Conservation (phyloP, 2,329 filamentous ascomycete species). For the Pseudogymnoascus sp. region DNA sequence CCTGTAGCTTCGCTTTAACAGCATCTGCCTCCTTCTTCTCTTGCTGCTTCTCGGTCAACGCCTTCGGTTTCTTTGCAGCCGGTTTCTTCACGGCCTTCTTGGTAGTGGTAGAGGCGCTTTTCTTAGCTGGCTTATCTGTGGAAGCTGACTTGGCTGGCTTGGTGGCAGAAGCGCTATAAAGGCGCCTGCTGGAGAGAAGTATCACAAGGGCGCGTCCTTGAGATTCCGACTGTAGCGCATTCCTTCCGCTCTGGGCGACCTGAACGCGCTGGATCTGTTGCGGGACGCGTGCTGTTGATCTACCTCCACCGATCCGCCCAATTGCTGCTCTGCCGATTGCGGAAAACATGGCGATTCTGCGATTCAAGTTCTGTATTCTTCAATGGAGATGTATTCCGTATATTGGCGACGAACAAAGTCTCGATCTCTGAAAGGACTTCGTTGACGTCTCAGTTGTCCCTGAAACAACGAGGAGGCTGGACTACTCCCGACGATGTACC, state of each 20-base stretch:
- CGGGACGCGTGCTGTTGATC: slow-evolving; percentile 23
- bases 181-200: slow-evolving; percentile 7
- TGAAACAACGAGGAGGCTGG: slow-evolving; percentile 10
- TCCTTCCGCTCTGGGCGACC: slow-evolving; percentile 13
- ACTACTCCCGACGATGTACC: slow-evolving; percentile 3
- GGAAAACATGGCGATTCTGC: slow-evolving; percentile 25
- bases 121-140: slow-evolving; percentile 16
- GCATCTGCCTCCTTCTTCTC: slow-evolving; percentile 22
- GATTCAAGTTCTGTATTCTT: background rate
- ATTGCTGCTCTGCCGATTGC: slow-evolving; percentile 27
- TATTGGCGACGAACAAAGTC: background rate
- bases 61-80: slow-evolving; percentile 20
- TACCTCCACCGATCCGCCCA: slow-evolving; percentile 19
- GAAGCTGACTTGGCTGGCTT: slow-evolving; percentile 20
- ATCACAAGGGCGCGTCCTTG: slow-evolving; percentile 12
- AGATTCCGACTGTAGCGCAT: slow-evolving; percentile 13
- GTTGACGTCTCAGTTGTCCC: background rate
- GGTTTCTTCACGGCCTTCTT: slow-evolving; percentile 17
- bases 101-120: slow-evolving; percentile 9
- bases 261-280: slow-evolving; percentile 22
- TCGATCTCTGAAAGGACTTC: background rate
- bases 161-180: slow-evolving; percentile 22
- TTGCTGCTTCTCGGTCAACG: slow-evolving; percentile 28
- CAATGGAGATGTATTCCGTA: background rate
- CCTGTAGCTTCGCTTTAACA: slow-evolving; percentile 18